phyloP scores from a whole-genome alignment of 139 green algal genomes.

The Chlorella sorokiniana region DNA sequence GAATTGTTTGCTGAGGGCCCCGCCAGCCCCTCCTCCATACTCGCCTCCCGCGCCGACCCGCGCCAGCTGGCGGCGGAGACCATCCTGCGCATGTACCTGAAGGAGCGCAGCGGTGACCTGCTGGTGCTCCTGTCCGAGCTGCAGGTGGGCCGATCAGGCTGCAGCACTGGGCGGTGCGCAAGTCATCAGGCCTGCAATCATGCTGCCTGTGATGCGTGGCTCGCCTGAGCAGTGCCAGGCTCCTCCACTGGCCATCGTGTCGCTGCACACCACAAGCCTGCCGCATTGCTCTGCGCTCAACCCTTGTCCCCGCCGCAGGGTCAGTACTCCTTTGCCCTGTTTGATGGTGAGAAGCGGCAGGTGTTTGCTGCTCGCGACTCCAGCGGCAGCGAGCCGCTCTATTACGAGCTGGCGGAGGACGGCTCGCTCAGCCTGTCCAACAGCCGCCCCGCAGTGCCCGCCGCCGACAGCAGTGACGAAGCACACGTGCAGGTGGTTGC shows the following conservation, averaged over 20 bases:
- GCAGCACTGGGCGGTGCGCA: no score
- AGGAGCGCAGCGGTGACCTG: slow-evolving; percentile 49
- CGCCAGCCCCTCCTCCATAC: slow-evolving; percentile 10
- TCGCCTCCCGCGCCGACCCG: not conserved
- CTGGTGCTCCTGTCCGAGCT: slow-evolving; percentile 77
- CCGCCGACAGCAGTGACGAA: slow-evolving; percentile 1
- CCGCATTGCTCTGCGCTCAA: not conserved
- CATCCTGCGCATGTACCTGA: slow-evolving; percentile 56
- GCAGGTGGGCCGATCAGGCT: slow-evolving; percentile 47
- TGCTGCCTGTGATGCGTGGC: no score
- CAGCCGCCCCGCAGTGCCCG: slow-evolving; percentile 36
- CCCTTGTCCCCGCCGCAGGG: slow-evolving; percentile 52
- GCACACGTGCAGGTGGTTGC: slow-evolving; percentile 1
- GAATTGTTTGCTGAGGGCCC: slow-evolving; percentile 9
- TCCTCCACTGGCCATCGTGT: not conserved
- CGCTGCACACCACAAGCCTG: not conserved
- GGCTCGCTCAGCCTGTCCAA: slow-evolving; percentile 55
- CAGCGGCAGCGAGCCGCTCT: slow-evolving; percentile 53
- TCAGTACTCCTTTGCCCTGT: slow-evolving; percentile 76
- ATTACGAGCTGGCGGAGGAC: slow-evolving; percentile 57
- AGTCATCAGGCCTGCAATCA: no score
- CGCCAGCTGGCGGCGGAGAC: slow-evolving; percentile 22
- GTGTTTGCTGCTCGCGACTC: slow-evolving; percentile 66
- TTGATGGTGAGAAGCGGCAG: slow-evolving; percentile 58
- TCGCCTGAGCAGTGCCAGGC: not conserved